A percentile compares a stretch with the other conserved stretches of the same genome.
These are phyloP conservation scores for Ichthyophthirius multifiliis DNA, from an alignment of 169 alveolate genomes.

Conservation along the genomic window DNA sequence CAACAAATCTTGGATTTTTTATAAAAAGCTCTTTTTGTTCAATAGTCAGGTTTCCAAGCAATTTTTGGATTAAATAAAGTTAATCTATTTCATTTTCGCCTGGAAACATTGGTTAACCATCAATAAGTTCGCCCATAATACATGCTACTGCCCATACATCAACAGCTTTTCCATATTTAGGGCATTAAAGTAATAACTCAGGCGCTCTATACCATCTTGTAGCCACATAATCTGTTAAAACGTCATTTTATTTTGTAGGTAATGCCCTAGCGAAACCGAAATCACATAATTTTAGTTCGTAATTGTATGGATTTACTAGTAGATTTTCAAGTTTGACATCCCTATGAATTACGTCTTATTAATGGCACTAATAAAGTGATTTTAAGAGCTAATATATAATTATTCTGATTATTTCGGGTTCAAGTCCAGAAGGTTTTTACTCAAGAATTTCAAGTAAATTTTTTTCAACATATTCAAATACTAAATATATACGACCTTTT, in stretches of 20 bases:
- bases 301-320: no score
- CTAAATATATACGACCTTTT: constrained; percentile 88
- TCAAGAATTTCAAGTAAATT: constrained; percentile 85
- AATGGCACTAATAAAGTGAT: no score
- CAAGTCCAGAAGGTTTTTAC: constrained; percentile 75
- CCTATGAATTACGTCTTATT: no score
- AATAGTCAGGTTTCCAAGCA: constrained; percentile 60
- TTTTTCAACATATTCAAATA: constrained; percentile 89
- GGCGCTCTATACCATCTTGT: constrained; percentile 86
- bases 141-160: constrained; percentile 84
- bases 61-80: constrained; percentile 57
- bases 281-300: no score
- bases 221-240: constrained; percentile 80
- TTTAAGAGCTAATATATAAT: no score
- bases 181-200: constrained; percentile 59
- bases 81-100: constrained; percentile 81
- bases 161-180: constrained; percentile 71
- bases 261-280: constrained; percentile 73
- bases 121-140: constrained; percentile 66
- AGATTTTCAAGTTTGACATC: no score
- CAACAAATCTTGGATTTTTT: constrained; percentile 74
- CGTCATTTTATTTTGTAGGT: constrained; percentile 24
- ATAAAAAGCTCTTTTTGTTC: constrained; percentile 64
- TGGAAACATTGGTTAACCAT: constrained; percentile 71
- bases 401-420: no score